These are phyloP conservation scores for Candida pini DNA, from an alignment of 805 yeast genomes.

Conservation along the genomic window DNA sequence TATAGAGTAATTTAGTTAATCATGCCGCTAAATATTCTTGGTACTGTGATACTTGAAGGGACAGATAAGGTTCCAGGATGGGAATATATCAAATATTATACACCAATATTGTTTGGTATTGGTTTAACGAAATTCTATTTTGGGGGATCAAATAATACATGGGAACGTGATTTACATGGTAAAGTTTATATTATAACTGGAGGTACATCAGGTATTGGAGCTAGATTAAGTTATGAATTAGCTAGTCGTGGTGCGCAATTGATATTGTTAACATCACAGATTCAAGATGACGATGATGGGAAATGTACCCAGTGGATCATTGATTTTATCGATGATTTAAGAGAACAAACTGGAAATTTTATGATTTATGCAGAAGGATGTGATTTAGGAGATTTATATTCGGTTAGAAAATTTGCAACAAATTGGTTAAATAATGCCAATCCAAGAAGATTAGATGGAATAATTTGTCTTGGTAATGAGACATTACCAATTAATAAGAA, in stretches of 20 bases:
- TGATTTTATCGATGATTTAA: slow-evolving; percentile 73
- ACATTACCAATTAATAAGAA: slow-evolving; percentile 61
- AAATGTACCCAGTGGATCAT: slow-evolving; percentile 49
- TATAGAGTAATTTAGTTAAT: no score
- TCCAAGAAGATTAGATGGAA: slow-evolving; percentile 86
- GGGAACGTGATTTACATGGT: slow-evolving; percentile 93
- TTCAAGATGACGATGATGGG: slow-evolving; percentile 48
- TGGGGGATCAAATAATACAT: slow-evolving; percentile 75
- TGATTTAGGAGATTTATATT: slow-evolving; percentile 66
- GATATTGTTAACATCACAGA: slow-evolving; percentile 57
- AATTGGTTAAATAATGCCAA: slow-evolving; percentile 89
- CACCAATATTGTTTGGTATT: slow-evolving; percentile 46
- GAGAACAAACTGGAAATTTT: slow-evolving; percentile 63
- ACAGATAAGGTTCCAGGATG: slow-evolving; percentile 73
- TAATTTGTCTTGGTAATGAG: slow-evolving; percentile 84
- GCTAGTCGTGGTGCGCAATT: slow-evolving; percentile 85
- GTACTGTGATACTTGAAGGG: slow-evolving; percentile 67
- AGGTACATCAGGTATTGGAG: slow-evolving; percentile 92
- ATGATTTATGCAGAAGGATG: slow-evolving; percentile 89
- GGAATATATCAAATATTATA: slow-evolving; percentile 48
- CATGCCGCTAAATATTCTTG: slow-evolving; percentile 80
- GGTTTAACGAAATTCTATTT: slow-evolving; percentile 63
- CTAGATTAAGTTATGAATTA: slow-evolving; percentile 64
- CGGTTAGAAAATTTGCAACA: slow-evolving; percentile 86
- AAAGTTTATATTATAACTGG: slow-evolving; percentile 80